Evolutionary conservation across 140 eudicot species (phyloP).

Genomic region (Anethum foeniculum): DNA sequence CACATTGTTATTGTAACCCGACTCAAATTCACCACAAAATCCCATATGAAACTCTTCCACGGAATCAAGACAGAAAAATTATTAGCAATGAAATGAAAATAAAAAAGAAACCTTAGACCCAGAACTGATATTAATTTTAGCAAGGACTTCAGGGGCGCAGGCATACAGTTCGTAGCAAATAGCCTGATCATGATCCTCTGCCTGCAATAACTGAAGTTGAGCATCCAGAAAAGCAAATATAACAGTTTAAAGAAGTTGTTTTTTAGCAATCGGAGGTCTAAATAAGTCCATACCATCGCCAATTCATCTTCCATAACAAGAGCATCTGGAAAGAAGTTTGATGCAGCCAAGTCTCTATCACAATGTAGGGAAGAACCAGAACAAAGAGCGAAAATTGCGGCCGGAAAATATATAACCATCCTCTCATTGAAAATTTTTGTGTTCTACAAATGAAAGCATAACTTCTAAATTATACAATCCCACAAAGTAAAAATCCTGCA

Average conservation of each 20-base stretch:
- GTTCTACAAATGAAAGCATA: constrained; percentile 42
- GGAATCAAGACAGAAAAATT: background rate
- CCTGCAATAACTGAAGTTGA: constrained; percentile 41
- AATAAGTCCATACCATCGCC: constrained; percentile 30
- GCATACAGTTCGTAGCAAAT: constrained; percentile 45
- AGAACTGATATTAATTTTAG: constrained; percentile 37
- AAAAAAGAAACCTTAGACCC: constrained; percentile 37
- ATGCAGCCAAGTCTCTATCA: constrained; percentile 24
- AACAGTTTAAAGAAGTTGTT: background rate
- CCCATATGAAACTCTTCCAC: background rate
- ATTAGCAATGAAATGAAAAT: background rate
- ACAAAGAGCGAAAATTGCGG: constrained; percentile 71
- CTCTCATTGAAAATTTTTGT: constrained; percentile 47
- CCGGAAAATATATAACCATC: constrained; percentile 55
- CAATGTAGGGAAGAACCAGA: constrained; percentile 45
- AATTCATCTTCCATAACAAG: constrained; percentile 35
- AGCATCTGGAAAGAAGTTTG: constrained; percentile 26
- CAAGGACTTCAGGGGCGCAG: constrained; percentile 72
- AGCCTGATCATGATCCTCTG: constrained; percentile 43
- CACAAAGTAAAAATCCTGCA: background rate
- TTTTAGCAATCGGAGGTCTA: background rate
- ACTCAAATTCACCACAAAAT: background rate
- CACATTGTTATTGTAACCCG: background rate
- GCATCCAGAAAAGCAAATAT: constrained; percentile 10
- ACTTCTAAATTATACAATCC: background rate